Percentiles rank a stretch among this genome's conserved stretches.
Evolutionary conservation across 192 early-diverging fungal species (phyloP).

Genomic region (Entomortierella parvispora): DNA sequence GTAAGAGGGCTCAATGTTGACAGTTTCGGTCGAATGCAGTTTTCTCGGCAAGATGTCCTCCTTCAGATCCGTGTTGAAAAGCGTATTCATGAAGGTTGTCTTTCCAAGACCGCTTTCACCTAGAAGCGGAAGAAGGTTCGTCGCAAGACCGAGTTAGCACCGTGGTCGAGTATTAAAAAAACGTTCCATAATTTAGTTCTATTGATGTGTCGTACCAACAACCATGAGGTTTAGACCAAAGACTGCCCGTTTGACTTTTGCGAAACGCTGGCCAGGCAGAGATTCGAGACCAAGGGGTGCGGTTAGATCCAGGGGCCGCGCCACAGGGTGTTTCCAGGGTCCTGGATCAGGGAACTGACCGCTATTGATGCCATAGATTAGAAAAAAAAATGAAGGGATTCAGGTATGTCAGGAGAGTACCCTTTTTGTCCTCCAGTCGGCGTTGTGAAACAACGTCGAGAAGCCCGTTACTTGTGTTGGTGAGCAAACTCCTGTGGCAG

Average conservation of each 20-base stretch:
- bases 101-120: slow-evolving; percentile 97
- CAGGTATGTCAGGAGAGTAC: too few species aligned
- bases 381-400: slow-evolving; percentile 3
- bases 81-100: slow-evolving; percentile 98
- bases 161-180: slow-evolving; percentile 4
- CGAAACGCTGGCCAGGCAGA: slow-evolving; percentile 72
- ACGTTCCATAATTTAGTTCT: background rate
- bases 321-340: slow-evolving; percentile 80
- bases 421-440: too few species aligned
- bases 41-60: slow-evolving; percentile 72
- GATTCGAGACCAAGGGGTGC: slow-evolving; percentile 74
- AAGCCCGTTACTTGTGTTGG: slow-evolving; percentile 59
- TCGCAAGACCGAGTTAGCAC: background rate
- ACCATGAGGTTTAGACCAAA: slow-evolving; percentile 96
- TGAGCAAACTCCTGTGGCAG: slow-evolving; percentile 59
- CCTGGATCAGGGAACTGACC: slow-evolving; percentile 77
- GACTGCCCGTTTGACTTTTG: slow-evolving; percentile 68
- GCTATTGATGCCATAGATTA: slow-evolving; percentile 19
- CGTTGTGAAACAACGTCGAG: too few species aligned
- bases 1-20: slow-evolving; percentile 84
- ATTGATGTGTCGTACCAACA: slow-evolving; percentile 70
- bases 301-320: slow-evolving; percentile 59
- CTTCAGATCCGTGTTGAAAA: slow-evolving; percentile 92
- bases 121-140: slow-evolving; percentile 25
- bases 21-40: slow-evolving; percentile 76